A percentile compares a stretch with the other conserved stretches of the same genome.
Conservation (phyloP, 2,329 filamentous ascomycete genomes). For the Zasmidium angulare region DNA sequence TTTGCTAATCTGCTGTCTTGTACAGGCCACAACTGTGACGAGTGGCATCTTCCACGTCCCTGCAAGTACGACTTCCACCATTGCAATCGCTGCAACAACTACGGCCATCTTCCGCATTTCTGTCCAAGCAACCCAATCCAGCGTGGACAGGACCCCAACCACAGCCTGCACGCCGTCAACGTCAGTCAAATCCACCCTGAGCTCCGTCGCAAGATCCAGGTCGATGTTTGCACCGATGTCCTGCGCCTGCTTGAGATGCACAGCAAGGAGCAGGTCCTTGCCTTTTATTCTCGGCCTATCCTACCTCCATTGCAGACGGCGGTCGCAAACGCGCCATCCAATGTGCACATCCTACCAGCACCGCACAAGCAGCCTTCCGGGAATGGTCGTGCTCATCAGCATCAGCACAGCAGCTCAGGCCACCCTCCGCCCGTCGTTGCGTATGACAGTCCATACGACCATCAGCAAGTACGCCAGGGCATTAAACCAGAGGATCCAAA, state of each 20-base stretch:
- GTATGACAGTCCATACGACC: background rate
- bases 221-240: background rate
- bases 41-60: constrained; percentile 27
- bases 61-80: constrained; percentile 12
- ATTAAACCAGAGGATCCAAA: background rate
- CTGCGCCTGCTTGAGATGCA: background rate
- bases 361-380: background rate
- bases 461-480: background rate
- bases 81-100: constrained; percentile 21
- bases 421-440: background rate
- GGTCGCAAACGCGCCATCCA: background rate
- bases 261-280: background rate
- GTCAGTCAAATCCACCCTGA: constrained; percentile 7
- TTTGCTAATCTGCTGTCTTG: background rate
- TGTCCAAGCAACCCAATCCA: constrained; percentile 20
- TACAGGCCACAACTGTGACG: constrained; percentile 26
- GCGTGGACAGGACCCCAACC: background rate
- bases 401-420: background rate
- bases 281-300: background rate
- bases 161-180: background rate
- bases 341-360: background rate
- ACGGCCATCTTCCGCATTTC: constrained; percentile 24
- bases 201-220: constrained; percentile 6
- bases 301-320: background rate
- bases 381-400: background rate